phyloP scores from a whole-genome alignment of 2,329 filamentous ascomycete genomes.

The Phyllosticta capitalensis region DNA sequence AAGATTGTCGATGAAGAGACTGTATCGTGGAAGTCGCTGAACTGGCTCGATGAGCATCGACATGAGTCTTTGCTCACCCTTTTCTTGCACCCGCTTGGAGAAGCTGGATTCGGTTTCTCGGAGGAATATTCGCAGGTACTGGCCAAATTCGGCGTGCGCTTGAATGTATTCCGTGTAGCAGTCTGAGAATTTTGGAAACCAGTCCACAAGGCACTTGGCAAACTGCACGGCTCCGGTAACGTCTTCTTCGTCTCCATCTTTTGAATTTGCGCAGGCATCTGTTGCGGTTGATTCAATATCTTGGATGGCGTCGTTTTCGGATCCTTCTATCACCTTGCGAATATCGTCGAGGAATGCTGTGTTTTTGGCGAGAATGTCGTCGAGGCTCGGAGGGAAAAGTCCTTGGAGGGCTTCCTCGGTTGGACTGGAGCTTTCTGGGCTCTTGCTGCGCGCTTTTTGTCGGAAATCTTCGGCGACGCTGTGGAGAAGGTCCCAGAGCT shows the following conservation, averaged over 20 bases:
- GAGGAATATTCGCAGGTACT: constrained; percentile 68
- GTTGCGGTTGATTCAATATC: constrained; percentile 56
- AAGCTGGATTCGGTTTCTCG: constrained; percentile 72
- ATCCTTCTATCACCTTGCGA: constrained; percentile 67
- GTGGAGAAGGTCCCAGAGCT: constrained; percentile 74
- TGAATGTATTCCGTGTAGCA: constrained; percentile 91
- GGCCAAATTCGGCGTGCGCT: constrained; percentile 77
- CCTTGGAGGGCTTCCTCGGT: constrained; percentile 61
- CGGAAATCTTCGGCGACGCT: constrained; percentile 74
- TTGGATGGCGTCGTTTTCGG: constrained; percentile 66
- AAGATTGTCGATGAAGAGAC: constrained; percentile 92
- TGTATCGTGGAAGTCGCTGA: constrained; percentile 87
- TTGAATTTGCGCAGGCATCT: constrained; percentile 59
- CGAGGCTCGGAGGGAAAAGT: constrained; percentile 72
- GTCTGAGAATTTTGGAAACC: constrained; percentile 86
- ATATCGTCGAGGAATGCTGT: constrained; percentile 69
- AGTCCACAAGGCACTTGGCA: constrained; percentile 73
- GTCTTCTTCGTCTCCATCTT: constrained; percentile 38
- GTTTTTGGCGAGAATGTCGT: constrained; percentile 74
- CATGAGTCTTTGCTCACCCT: constrained; percentile 81
- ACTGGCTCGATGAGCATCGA: constrained; percentile 94
- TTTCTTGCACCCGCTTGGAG: constrained; percentile 66
- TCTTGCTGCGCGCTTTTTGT: constrained; percentile 52
- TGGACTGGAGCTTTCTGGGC: constrained; percentile 56
- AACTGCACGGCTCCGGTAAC: constrained; percentile 69